Percentiles rank a stretch among this genome's conserved stretches.
Evolutionary conservation across 1,284 basidiomycete species (phyloP).

Genomic region (Ceratobasidium theobromae): DNA sequence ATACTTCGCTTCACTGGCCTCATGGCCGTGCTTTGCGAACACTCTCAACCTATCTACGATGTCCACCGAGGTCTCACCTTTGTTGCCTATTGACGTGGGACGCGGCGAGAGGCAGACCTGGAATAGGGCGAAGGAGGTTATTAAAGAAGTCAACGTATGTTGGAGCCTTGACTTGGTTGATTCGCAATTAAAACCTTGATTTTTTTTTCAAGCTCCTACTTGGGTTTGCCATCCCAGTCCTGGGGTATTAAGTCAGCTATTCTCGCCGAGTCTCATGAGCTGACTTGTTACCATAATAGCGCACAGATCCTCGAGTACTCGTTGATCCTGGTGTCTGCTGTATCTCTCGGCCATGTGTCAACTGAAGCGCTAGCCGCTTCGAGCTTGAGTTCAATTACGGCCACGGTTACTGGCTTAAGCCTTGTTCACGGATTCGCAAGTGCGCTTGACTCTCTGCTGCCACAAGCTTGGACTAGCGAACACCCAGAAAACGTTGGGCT

Average conservation of each 20-base stretch:
- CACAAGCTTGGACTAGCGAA: conserved; percentile 84
- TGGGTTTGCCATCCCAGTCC: conserved; percentile 20
- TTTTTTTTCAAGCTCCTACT: background rate
- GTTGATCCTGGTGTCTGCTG: conserved; percentile 68
- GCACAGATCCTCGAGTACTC: conserved; percentile 75
- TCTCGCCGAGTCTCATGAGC: background rate
- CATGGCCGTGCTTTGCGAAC: no score
- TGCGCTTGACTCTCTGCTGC: conserved; percentile 85
- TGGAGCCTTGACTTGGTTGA: background rate
- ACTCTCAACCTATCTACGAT: no score
- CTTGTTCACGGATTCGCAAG: conserved; percentile 84
- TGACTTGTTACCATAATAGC: conserved; percentile 43
- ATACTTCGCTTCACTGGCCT: no score
- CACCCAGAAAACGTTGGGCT: conserved; percentile 83
- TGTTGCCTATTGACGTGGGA: background rate
- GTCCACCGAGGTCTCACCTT: conserved; percentile 5
- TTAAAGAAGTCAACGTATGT: background rate
- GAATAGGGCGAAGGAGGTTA: background rate
- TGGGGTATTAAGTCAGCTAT: background rate
- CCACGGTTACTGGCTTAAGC: conserved; percentile 62
- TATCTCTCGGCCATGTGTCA: conserved; percentile 83
- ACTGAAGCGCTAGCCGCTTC: conserved; percentile 80
- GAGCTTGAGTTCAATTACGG: conserved; percentile 86
- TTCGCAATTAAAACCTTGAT: background rate
- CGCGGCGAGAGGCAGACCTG: background rate